Base-by-base conservation (phyloP, 1,284 basidiomycete species). In the Marasmius fiardii region DNA sequence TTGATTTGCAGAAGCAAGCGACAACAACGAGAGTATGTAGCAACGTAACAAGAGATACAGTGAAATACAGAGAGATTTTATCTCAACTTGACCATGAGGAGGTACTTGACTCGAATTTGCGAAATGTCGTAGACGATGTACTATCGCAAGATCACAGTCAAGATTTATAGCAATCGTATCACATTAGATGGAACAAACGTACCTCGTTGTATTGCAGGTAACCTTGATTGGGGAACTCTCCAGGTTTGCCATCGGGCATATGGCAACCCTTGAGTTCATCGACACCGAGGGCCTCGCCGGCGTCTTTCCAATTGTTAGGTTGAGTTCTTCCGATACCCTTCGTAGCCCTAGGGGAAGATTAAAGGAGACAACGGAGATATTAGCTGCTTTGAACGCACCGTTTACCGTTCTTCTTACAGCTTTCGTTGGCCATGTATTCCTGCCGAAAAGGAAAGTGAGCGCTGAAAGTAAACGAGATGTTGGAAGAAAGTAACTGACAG, bases 261-360 rank as follows among this genome's bases (percentile, higher is more conserved):
- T 77, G 68, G 54, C 78, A 80, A 1, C 83, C 83, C 45, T 71
- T 66, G 43, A 86, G 71, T 24, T 75, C 80, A 6, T 73, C 70
- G 60, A 82, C 72, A 35, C 71, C 74, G n/a, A 83, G 67, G 0
- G 78, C 76, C 28, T 67, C 66, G 28, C 82, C 83, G 0, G 83
- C 83, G 59, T 85, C 83, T 65, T 84, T 79, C 83, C 83, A 86
- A n/a, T 73, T 70, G 0, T 60, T 68, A 14, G 81, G 82, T 60
- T 81, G 79, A 2, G 72, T 77, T 31, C 68, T 69, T 2, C 82
- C 82, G 8, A 82, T 57, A 56, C 82, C 83, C 59, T 81, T 81
- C 10, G 83, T 86, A 18, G 76, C 72, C 48, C 81, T 82, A 50
- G n/a, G 24, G n/a, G n/a, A 43, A 52, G 44, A 53, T 43, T 52